phyloP scores from a whole-genome alignment of 441 rosid genomes.

The Aquilaria agallochum region DNA sequence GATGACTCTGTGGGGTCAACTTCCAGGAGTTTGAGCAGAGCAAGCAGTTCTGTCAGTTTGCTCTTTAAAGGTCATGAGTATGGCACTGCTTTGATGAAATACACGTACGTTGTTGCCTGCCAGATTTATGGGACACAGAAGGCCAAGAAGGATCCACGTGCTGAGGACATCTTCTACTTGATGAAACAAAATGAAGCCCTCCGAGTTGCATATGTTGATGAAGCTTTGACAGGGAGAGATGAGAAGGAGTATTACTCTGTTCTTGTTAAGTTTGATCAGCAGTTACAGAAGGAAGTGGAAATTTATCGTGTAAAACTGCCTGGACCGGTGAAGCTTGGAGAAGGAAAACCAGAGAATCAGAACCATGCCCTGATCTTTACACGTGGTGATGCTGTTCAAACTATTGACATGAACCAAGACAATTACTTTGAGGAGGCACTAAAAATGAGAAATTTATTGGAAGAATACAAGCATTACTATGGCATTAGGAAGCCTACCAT shows the following conservation, averaged over 20 bases:
- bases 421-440: conserved; percentile 77
- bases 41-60: conserved; percentile 43
- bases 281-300: conserved; percentile 56
- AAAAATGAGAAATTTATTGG: conserved; percentile 68
- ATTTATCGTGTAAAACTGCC: conserved; percentile 72
- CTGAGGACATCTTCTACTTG: conserved; percentile 54
- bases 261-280: conserved; percentile 60
- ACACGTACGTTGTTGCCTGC: conserved; percentile 68
- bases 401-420: conserved; percentile 82
- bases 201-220: conserved; percentile 77
- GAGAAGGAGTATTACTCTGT: conserved; percentile 56
- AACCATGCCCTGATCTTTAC: conserved; percentile 77
- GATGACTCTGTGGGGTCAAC: conserved; percentile 43
- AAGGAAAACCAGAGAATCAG: conserved; percentile 80
- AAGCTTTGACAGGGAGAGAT: conserved; percentile 46
- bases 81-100: conserved; percentile 66
- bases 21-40: conserved; percentile 41
- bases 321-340: conserved; percentile 73
- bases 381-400: conserved; percentile 78
- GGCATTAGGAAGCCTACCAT: conserved; percentile 71
- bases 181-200: conserved; percentile 69
- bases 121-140: conserved; percentile 75
- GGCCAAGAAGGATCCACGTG: conserved; percentile 65
- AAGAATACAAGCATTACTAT: conserved; percentile 45
- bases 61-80: conserved; percentile 61